These are phyloP conservation scores for Drechslerella dactyloides DNA, from an alignment of 2,329 filamentous ascomycete species.

Conservation along the genomic window DNA sequence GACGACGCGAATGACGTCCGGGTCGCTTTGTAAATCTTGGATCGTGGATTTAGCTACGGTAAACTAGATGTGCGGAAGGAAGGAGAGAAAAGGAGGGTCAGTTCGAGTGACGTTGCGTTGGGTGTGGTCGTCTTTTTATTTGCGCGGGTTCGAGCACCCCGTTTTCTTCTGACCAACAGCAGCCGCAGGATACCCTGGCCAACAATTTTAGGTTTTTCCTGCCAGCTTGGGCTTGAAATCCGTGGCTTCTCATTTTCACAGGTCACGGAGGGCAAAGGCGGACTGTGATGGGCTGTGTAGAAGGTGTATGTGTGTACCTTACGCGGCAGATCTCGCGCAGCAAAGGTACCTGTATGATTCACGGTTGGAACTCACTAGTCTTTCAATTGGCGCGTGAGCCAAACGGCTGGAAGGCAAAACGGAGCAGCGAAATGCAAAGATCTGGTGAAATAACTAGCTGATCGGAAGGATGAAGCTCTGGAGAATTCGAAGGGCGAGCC, in stretches of 20 bases:
- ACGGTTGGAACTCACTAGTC: conserved; percentile 4
- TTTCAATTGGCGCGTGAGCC: neutral
- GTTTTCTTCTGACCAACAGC: conserved; percentile 5
- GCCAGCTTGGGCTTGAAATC: conserved; percentile 15
- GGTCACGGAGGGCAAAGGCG: neutral
- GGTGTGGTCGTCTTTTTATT: conserved; percentile 48
- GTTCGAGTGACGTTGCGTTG: conserved; percentile 26
- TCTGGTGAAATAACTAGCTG: neutral
- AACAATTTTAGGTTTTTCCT: conserved; percentile 28
- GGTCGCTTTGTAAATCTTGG: neutral
- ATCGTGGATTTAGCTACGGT: conserved; percentile 14
- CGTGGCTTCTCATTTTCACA: conserved; percentile 34
- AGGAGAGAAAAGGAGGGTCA: conserved; percentile 17
- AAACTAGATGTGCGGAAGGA: conserved; percentile 16
- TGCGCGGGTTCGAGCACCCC: conserved; percentile 22
- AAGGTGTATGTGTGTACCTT: conserved; percentile 20
- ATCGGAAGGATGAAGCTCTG: neutral
- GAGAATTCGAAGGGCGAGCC: conserved; percentile 7
- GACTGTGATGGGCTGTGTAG: conserved; percentile 17
- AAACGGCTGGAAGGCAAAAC: conserved; percentile 6
- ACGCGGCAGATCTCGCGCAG: conserved; percentile 23
- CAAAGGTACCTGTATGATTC: conserved; percentile 41
- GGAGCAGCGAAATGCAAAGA: conserved; percentile 2
- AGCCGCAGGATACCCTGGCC: conserved; percentile 19
- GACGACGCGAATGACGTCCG: neutral